Percentiles rank a stretch among this genome's conserved stretches.
Evolutionary conservation across 768 basidiomycete genomes (phyloP).

Genomic region (Termitomyces sp.): DNA sequence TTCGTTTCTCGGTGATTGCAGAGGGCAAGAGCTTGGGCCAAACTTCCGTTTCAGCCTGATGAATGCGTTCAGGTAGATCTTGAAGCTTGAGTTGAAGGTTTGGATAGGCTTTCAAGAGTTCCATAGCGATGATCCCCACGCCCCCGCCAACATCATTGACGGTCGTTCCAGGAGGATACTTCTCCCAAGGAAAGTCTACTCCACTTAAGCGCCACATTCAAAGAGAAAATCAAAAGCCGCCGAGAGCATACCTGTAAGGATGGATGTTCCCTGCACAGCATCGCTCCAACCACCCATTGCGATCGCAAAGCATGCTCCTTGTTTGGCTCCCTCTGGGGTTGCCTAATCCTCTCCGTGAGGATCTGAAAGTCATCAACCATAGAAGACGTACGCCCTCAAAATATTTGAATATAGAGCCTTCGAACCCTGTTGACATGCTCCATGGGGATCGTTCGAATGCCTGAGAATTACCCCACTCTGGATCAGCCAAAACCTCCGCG

Average conservation of each 20-base stretch:
- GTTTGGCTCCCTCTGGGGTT: background rate
- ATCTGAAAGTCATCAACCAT: background rate
- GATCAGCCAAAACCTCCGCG: background rate
- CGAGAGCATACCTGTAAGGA: background rate
- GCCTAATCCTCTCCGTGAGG: background rate
- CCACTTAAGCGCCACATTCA: too few species aligned
- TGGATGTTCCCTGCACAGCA: background rate
- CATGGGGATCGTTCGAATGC: background rate
- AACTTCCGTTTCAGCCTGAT: too few species aligned
- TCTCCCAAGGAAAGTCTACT: too few species aligned
- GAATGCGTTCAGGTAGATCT: too few species aligned
- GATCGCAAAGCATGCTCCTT: background rate
- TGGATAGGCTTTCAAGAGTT: too few species aligned
- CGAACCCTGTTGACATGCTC: background rate
- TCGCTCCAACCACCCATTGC: background rate
- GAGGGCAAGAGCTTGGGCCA: too few species aligned
- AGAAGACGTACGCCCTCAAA: background rate
- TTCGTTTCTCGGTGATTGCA: too few species aligned
- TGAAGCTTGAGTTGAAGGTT: too few species aligned
- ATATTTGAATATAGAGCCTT: background rate
- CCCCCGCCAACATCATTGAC: too few species aligned
- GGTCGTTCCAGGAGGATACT: too few species aligned
- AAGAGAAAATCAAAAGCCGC: too few species aligned
- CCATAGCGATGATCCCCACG: too few species aligned
- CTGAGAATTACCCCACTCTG: background rate